Percentiles rank a stretch among this genome's conserved stretches.
These are phyloP conservation scores for Microdochium trichocladiopsis DNA, from an alignment of 2,329 filamentous ascomycete species.

Conservation along the genomic window DNA sequence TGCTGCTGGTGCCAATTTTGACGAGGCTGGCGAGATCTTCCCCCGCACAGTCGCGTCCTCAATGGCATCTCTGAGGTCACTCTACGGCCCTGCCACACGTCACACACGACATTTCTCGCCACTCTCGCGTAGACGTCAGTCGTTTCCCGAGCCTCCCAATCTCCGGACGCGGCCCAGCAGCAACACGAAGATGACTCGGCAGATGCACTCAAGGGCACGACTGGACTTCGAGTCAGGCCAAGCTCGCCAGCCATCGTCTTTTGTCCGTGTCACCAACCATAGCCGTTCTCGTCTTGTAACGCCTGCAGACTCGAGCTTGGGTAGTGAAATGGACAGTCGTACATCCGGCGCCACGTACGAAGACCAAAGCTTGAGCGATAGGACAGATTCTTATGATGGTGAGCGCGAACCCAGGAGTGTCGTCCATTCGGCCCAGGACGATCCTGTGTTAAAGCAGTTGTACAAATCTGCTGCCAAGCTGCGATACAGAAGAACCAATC, in stretches of 20 bases:
- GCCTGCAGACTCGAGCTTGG: not conserved
- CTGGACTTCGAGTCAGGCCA: not conserved
- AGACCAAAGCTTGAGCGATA: not conserved
- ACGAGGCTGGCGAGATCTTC: not conserved
- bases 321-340: not conserved
- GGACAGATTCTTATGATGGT: not conserved
- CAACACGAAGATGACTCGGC: not conserved
- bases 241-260: not conserved
- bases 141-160: not conserved
- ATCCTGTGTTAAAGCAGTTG: not conserved
- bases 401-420: not conserved
- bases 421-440: not conserved
- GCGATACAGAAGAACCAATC: slow-evolving; percentile 8
- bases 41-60: not conserved
- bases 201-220: not conserved
- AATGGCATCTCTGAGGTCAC: not conserved
- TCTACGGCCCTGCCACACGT: not conserved
- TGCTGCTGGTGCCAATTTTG: not conserved
- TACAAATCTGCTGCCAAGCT: slow-evolving; percentile 7
- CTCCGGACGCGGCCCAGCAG: not conserved
- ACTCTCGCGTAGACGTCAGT: not conserved
- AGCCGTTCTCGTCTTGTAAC: not conserved
- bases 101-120: not conserved
- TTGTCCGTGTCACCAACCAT: not conserved
- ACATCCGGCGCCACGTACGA: not conserved